A percentile compares a stretch with the other conserved stretches of the same genome.
phyloP scores from a whole-genome alignment of 768 basidiomycete species.

The Pilatotrama ljubarskyi region DNA sequence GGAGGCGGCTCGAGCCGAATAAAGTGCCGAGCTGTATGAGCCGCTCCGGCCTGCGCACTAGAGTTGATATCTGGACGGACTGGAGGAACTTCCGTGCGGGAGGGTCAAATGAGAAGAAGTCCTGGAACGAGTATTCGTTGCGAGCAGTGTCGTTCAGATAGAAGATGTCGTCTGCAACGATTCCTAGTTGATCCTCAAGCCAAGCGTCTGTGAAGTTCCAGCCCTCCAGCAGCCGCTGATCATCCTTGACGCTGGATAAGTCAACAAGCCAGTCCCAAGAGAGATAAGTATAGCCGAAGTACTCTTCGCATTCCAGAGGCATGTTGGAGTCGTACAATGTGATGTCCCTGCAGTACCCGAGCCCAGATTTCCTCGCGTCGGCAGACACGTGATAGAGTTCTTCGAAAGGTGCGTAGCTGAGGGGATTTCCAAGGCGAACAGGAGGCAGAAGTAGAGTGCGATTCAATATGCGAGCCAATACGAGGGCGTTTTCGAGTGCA shows the following conservation, averaged over 20 bases:
- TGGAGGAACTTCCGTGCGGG: conserved; percentile 42
- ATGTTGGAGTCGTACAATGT: conserved; percentile 35
- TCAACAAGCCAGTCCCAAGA: conserved; percentile 75
- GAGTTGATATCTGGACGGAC: conserved; percentile 43
- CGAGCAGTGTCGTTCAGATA: conserved; percentile 52
- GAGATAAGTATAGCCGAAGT: conserved; percentile 59
- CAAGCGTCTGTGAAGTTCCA: conserved; percentile 52
- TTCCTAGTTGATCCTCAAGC: conserved; percentile 43
- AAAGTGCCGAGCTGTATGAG: conserved; percentile 73
- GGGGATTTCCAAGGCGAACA: conserved; percentile 63
- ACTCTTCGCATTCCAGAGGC: conserved; percentile 56
- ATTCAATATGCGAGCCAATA: conserved; percentile 67
- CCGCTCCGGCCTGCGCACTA: conserved; percentile 43
- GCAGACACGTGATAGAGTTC: conserved; percentile 21
- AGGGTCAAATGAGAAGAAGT: conserved; percentile 24
- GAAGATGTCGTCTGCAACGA: conserved; percentile 42
- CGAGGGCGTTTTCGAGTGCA: conserved; percentile 80
- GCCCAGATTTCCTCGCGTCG: conserved; percentile 49
- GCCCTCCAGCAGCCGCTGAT: conserved; percentile 47
- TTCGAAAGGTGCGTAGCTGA: conserved; percentile 32
- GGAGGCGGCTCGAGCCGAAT: conserved; percentile 73
- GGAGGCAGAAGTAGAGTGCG: conserved; percentile 82
- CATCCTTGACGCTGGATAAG: conserved; percentile 38
- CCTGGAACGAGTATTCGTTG: conserved; percentile 69
- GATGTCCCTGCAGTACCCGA: conserved; percentile 49